These are phyloP conservation scores for Artemisia argyi DNA, from an alignment of 129 eudicot species.

Conservation along the genomic window DNA sequence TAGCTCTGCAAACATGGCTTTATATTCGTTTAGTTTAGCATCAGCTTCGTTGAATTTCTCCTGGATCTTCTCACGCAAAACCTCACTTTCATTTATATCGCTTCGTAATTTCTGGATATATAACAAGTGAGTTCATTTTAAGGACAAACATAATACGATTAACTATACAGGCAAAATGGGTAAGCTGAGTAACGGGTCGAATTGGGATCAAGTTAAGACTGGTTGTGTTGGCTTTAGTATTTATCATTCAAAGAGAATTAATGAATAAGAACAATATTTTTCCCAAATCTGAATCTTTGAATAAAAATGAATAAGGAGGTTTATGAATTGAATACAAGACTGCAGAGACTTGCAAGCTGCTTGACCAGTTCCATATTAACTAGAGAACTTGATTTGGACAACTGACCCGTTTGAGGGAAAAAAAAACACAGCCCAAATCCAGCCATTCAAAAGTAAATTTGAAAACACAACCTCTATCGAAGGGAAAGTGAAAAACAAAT, in stretches of 20 bases:
- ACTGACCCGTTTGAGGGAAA: no score
- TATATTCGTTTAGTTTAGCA: constrained; percentile 51
- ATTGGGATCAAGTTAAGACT: no score
- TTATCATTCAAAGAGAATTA: no score
- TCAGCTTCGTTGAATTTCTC: constrained; percentile 54
- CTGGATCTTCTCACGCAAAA: constrained; percentile 43
- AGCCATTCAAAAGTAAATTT: no score
- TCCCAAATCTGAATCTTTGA: not conserved
- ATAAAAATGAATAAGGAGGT: not conserved
- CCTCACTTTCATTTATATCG: constrained; percentile 56
- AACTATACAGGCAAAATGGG: no score
- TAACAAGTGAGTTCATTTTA: not conserved
- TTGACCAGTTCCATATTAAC: no score
- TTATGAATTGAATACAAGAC: not conserved
- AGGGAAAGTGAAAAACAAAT: constrained; percentile 12
- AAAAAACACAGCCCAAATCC: no score
- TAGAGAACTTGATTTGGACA: no score
- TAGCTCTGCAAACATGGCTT: constrained; percentile 47
- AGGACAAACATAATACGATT: not conserved
- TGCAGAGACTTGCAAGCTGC: no score
- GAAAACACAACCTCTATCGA: not conserved
- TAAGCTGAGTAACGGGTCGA: no score
- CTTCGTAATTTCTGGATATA: constrained; percentile 53
- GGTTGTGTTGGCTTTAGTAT: no score
- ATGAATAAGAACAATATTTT: not conserved